Evolutionary conservation across 2,329 filamentous ascomycete species (phyloP).

Genomic region (Niveomyces coronatus): DNA sequence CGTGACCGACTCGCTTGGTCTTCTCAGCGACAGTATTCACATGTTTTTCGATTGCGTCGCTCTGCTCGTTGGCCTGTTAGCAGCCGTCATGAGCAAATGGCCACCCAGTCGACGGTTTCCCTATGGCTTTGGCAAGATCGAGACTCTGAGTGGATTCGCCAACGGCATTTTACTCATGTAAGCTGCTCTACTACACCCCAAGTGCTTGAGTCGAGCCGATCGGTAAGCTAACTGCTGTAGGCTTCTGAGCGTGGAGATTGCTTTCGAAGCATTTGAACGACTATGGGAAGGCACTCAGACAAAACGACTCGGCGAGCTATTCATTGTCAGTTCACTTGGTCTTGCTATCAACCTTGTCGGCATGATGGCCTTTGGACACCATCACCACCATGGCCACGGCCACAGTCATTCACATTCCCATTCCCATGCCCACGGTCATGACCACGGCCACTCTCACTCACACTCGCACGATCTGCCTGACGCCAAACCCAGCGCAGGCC

Average conservation of each 20-base stretch:
- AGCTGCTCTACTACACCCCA: slow-evolving; percentile 20
- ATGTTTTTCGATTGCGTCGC: slow-evolving; percentile 99
- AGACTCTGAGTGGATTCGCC: slow-evolving; percentile 90
- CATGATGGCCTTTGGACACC: slow-evolving; percentile 70
- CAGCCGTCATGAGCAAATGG: slow-evolving; percentile 95
- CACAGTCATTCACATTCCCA: slow-evolving; percentile 27
- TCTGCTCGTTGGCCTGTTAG: slow-evolving; percentile 78
- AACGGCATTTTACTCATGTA: slow-evolving; percentile 92
- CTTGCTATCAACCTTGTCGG: slow-evolving; percentile 86
- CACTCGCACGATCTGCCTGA: slow-evolving; percentile 30
- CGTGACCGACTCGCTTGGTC: slow-evolving; percentile 79
- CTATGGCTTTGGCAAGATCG: slow-evolving; percentile 93
- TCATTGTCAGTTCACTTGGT: slow-evolving; percentile 79
- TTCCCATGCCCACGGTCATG: slow-evolving; percentile 28
- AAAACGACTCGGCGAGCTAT: slow-evolving; percentile 72
- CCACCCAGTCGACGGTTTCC: slow-evolving; percentile 80
- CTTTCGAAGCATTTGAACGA: slow-evolving; percentile 86
- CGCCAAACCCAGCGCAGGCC: slow-evolving; percentile 23
- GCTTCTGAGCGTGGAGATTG: slow-evolving; percentile 90
- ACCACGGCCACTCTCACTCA: slow-evolving; percentile 26
- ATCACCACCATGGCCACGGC: slow-evolving; percentile 40
- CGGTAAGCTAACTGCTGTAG: slow-evolving; percentile 28
- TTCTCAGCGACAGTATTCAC: slow-evolving; percentile 96
- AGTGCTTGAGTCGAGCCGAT: neutral
- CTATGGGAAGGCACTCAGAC: slow-evolving; percentile 77